Evolutionary conservation across 1,284 basidiomycete species (phyloP).

Genomic region (Cryptococcus floricola): DNA sequence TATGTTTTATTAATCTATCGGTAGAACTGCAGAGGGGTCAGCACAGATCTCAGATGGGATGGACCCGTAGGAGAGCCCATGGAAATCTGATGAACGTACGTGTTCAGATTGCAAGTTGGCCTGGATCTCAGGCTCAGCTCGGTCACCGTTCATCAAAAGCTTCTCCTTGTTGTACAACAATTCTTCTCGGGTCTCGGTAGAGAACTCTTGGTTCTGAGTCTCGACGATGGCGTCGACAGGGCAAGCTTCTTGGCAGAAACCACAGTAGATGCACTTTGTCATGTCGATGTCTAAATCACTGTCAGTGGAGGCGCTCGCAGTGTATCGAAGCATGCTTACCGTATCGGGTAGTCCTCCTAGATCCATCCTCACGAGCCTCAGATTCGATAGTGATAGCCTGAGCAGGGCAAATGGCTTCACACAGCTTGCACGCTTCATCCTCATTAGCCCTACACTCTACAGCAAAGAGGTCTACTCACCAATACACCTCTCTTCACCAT

Average conservation of each 20-base stretch:
- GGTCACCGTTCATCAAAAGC: conserved; percentile 89
- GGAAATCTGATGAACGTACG: conserved; percentile 26
- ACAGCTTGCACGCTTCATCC: conserved; percentile 92
- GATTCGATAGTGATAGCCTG: conserved; percentile 99
- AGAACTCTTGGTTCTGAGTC: conserved; percentile 94
- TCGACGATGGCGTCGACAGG: conserved; percentile 99
- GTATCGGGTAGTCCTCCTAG: conserved; percentile 95
- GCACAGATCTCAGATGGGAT: not conserved
- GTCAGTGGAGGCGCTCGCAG: conserved; percentile 10
- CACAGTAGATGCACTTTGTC: conserved; percentile 92
- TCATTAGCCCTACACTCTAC: not conserved
- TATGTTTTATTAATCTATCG: conserved; percentile 5
- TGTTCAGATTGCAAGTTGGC: conserved; percentile 74
- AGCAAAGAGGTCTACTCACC: conserved; percentile 55
- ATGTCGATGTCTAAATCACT: conserved; percentile 76
- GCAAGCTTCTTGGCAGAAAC: conserved; percentile 98
- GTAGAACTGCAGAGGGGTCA: conserved; percentile 10
- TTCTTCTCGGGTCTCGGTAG: conserved; percentile 97
- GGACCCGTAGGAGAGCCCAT: not conserved
- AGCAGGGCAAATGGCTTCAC: conserved; percentile 98
- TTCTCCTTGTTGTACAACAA: conserved; percentile 98
- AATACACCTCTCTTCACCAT: conserved; percentile 98
- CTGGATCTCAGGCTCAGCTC: conserved; percentile 93
- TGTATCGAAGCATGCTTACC: conserved; percentile 51
- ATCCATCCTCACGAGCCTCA: conserved; percentile 92